Evolutionary conservation across 2,329 filamentous ascomycete species (phyloP).

Genomic region (Mycosphaerella arachidis): DNA sequence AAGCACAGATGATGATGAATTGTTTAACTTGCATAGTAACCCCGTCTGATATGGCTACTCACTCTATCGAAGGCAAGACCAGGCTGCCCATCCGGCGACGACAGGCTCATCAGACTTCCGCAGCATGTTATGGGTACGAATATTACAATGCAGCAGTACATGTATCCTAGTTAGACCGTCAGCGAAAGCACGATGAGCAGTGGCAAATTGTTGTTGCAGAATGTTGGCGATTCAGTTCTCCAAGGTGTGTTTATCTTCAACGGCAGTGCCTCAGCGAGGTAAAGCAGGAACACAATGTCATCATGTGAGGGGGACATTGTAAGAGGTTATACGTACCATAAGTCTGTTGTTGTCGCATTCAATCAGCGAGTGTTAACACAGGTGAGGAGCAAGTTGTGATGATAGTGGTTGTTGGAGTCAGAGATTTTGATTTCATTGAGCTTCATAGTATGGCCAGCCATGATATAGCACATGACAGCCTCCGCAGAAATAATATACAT

Average conservation of each 20-base stretch:
- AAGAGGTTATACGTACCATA: not conserved
- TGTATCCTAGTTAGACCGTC: too few species aligned
- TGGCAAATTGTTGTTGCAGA: too few species aligned
- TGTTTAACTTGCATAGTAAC: too few species aligned
- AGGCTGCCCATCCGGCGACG: too few species aligned
- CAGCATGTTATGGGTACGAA: too few species aligned
- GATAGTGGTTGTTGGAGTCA: conserved; percentile 10
- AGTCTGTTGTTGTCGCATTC: not conserved
- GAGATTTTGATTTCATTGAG: conserved; percentile 27
- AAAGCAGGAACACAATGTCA: conserved; percentile 56
- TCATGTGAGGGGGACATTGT: not conserved
- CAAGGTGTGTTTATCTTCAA: conserved; percentile 19
- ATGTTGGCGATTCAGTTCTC: conserved; percentile 11
- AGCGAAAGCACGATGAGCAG: too few species aligned
- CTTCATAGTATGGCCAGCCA: conserved; percentile 14
- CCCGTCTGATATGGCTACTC: too few species aligned
- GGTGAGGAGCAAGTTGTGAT: not conserved
- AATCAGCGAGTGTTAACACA: not conserved
- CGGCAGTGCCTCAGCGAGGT: conserved; percentile 51
- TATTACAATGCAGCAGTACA: too few species aligned
- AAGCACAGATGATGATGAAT: too few species aligned
- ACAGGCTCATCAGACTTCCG: too few species aligned
- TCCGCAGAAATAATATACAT: conserved; percentile 20
- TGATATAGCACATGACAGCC: not conserved
- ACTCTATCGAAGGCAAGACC: too few species aligned